Evolutionary conservation across 441 rosid species (phyloP).

Genomic region (Adansonia grandidieri): DNA sequence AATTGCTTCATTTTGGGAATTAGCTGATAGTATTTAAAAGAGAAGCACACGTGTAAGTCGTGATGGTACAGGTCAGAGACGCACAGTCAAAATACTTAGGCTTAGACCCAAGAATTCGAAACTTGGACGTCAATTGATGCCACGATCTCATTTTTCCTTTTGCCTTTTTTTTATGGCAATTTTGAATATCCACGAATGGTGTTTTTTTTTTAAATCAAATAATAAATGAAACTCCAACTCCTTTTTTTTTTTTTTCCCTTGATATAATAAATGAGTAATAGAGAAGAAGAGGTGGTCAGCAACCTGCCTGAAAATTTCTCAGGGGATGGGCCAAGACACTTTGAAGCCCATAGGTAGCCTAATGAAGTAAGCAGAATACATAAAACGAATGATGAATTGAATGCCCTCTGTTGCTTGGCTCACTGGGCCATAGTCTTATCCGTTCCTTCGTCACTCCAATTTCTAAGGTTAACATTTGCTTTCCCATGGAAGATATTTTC

Average conservation of each 20-base stretch:
- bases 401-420: neutral
- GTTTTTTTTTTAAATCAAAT: too few species aligned
- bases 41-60: conserved; percentile 11
- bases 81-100: neutral
- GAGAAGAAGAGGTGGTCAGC: too few species aligned
- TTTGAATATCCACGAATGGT: too few species aligned
- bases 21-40: neutral
- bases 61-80: neutral
- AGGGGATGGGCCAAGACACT: neutral
- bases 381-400: too few species aligned
- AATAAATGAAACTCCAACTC: too few species aligned
- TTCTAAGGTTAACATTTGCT: conserved; percentile 28
- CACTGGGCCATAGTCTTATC: neutral
- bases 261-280: too few species aligned
- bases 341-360: neutral
- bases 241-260: too few species aligned
- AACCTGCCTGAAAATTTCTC: neutral
- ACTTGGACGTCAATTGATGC: neutral
- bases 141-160: neutral
- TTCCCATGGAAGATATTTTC: conserved; percentile 39
- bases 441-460: conserved; percentile 29
- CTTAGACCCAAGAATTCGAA: neutral
- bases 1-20: neutral
- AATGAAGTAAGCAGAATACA: neutral
- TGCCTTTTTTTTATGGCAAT: neutral